phyloP scores from a whole-genome alignment of 1,284 basidiomycete species.

The Irpex lacteus region DNA sequence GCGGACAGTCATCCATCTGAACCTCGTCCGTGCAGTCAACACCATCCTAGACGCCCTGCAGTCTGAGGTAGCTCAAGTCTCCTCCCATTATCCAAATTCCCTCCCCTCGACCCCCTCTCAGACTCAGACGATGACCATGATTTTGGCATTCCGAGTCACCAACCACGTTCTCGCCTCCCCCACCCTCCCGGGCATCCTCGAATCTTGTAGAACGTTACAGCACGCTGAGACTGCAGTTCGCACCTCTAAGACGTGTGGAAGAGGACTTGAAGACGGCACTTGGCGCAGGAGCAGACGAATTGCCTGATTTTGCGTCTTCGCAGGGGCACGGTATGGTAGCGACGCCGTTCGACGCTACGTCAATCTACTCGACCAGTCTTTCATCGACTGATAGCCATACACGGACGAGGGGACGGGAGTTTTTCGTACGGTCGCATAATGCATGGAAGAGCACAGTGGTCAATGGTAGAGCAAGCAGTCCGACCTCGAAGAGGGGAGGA shows the following conservation, averaged over 20 bases:
- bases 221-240: constrained; percentile 46
- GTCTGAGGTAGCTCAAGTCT: constrained; percentile 35
- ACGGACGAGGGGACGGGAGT: constrained; percentile 20
- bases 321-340: constrained; percentile 15
- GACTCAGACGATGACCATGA: constrained; percentile 4
- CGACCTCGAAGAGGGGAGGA: neutral
- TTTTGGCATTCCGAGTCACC: neutral
- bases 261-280: constrained; percentile 48
- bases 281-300: constrained; percentile 46
- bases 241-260: constrained; percentile 54
- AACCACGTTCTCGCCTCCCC: constrained; percentile 1
- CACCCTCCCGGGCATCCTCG: constrained; percentile 12
- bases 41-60: constrained; percentile 51
- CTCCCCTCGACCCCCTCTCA: neutral
- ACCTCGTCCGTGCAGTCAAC: constrained; percentile 58
- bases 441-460: constrained; percentile 21
- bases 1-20: constrained; percentile 65
- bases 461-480: constrained; percentile 8
- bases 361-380: neutral
- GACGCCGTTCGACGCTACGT: constrained; percentile 21
- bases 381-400: constrained; percentile 3
- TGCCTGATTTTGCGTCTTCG: constrained; percentile 15
- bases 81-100: neutral
- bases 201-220: constrained; percentile 42
- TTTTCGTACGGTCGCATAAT: constrained; percentile 29